Percentiles rank a stretch among this genome's conserved stretches.
phyloP scores from a whole-genome alignment of 164 flowering plant genomes.

The grape (Vitis vinifera) region DNA sequence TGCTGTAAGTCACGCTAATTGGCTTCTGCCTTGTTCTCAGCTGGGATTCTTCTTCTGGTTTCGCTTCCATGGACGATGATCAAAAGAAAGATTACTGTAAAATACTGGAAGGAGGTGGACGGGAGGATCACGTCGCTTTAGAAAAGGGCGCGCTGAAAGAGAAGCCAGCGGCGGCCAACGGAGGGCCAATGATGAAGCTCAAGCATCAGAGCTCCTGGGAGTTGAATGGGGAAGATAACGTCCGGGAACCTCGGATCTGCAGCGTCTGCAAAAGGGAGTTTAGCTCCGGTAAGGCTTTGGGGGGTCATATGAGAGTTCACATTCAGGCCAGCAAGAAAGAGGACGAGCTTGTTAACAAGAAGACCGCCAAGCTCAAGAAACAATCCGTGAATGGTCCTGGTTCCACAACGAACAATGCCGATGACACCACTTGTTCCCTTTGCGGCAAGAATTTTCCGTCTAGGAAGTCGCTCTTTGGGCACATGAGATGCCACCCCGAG shows the following conservation, averaged over 20 bases:
- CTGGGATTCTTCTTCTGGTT: not conserved
- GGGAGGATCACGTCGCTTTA: no score
- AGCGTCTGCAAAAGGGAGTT: constrained; percentile 32
- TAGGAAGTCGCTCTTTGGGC: constrained; percentile 62
- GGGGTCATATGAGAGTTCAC: constrained; percentile 62
- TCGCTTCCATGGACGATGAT: not conserved
- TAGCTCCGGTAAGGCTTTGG: constrained; percentile 51
- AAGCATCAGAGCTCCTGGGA: constrained; percentile 7
- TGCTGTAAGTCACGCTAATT: not conserved
- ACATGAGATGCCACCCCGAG: constrained; percentile 78
- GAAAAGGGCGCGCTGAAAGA: not conserved
- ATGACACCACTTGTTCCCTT: constrained; percentile 21
- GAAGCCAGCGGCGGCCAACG: not conserved
- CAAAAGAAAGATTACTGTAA: not conserved
- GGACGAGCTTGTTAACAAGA: not conserved
- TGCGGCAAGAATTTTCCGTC: constrained; percentile 58
- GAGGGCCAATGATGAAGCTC: constrained; percentile 11
- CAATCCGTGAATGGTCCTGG: not conserved
- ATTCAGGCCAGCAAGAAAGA: constrained; percentile 9
- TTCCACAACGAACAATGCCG: not conserved
- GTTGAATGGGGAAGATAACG: not conserved
- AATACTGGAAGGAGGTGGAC: no score
- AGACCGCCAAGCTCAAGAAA: constrained; percentile 5
- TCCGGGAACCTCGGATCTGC: constrained; percentile 17
- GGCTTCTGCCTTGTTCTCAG: not conserved